Percentiles rank a stretch among this genome's conserved stretches.
These are phyloP conservation scores for Penicillium waksmanii DNA, from an alignment of 495 filamentous ascomycete genomes.

Conservation along the genomic window DNA sequence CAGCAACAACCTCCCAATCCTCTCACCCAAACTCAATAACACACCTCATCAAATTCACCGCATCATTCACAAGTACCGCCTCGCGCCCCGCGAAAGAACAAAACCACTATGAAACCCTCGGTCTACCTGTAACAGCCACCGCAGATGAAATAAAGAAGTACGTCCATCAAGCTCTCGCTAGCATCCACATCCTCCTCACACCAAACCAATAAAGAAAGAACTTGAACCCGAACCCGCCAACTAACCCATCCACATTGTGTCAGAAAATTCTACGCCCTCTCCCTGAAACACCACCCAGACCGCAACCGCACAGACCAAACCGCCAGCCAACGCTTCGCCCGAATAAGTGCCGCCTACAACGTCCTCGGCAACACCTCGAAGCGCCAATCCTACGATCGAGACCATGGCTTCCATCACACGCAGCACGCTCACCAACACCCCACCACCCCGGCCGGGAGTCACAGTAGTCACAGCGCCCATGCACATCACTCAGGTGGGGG, in stretches of 20 bases:
- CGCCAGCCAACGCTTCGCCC: slow-evolving; percentile 78
- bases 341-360: slow-evolving; percentile 85
- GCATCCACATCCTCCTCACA: background rate
- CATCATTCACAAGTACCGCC: slow-evolving; percentile 48
- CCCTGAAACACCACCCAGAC: slow-evolving; percentile 93
- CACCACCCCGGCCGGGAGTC: slow-evolving; percentile 41
- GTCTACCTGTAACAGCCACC: slow-evolving; percentile 68
- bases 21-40: background rate
- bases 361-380: slow-evolving; percentile 71
- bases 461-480: slow-evolving; percentile 44
- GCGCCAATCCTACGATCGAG: slow-evolving; percentile 78
- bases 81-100: slow-evolving; percentile 47
- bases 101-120: slow-evolving; percentile 79
- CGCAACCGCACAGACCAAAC: slow-evolving; percentile 75
- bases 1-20: background rate
- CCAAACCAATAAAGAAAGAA: slow-evolving; percentile 1
- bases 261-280: slow-evolving; percentile 87
- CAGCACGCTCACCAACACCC: slow-evolving; percentile 41
- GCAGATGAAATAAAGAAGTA: slow-evolving; percentile 84
- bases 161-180: background rate
- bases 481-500: slow-evolving; percentile 45
- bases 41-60: slow-evolving; percentile 6
- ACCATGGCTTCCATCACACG: slow-evolving; percentile 47
- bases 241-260: too few relatives aligned
- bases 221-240: background rate